Evolutionary conservation across 1,284 basidiomycete genomes (phyloP), one percentile per base, ranked within the genome.

Genomic region (Tylopilus sp.): DNA sequence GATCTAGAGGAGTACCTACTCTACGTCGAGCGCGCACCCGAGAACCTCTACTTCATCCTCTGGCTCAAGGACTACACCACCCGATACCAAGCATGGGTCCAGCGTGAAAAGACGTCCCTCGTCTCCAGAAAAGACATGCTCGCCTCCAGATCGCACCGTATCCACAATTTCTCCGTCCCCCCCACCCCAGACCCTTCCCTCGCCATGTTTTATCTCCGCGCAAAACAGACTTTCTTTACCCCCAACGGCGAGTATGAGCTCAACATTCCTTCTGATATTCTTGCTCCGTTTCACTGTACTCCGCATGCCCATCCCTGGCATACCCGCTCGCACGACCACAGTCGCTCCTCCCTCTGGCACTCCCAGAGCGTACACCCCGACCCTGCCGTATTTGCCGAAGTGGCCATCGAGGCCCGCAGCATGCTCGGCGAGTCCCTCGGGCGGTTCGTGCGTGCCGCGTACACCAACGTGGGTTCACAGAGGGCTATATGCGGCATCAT

Each of bases 1-100:
- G 86, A 89, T 65, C 81, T 89, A 51, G 86, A 89, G 69, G 86
- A 89, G 65, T 89, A 86, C 77, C 69, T 89, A 41, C 71, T 89
- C 30, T 87, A 84, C 64, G 83, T 86, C 42, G 86, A 89, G 58
- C 74, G 75, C 45, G 74, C 73, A 40, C 78, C 82, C 23, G 84
- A 88, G 63, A 87, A 86, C 59, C 74, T 89, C 13, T 89, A 89
- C 59, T 89, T 89, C 59, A 76, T 78, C 21, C 76, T 89, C 43
- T 89, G 86, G 86, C 70, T 89, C 26, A 78, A 76, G 56, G 83
- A 79, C 59, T 88, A 83, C 67, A 81, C 73, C 37, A 55, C 68
- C 19, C 77, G 78, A 34, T 84, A 86, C 61, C 68, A 72, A 12
- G 72, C 76, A 40, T 88, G 86, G 86, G 70, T 69, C 2, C 66